phyloP scores from a whole-genome alignment of 75 land plant genomes.

The Sequoiadendron giganteum region DNA sequence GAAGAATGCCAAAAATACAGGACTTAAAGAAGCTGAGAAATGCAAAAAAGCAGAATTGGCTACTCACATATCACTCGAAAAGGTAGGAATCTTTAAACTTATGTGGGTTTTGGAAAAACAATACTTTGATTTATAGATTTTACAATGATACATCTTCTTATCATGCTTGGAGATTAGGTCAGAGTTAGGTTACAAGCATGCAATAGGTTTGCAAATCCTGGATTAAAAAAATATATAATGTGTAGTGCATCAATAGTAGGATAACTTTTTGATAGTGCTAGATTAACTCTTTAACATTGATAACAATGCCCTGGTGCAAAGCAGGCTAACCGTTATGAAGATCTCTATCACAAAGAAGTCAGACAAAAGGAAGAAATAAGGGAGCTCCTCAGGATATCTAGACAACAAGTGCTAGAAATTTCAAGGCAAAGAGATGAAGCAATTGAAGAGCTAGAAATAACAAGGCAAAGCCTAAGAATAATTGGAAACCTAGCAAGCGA shows the following conservation, averaged over 20 bases:
- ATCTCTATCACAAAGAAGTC: constrained; percentile 2
- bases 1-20: neutral
- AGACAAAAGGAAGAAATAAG: constrained; percentile 1
- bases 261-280: neutral
- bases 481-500: neutral
- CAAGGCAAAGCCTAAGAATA: neutral
- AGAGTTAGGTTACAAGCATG: neutral
- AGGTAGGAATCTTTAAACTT: neutral
- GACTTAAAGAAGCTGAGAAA: neutral
- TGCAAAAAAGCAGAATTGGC: neutral
- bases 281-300: neutral
- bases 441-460: neutral
- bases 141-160: neutral
- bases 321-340: neutral
- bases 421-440: neutral
- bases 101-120: neutral
- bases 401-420: neutral
- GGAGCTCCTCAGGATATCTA: neutral
- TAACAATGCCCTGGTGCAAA: neutral
- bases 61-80: neutral
- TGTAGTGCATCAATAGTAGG: neutral
- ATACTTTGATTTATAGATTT: neutral
- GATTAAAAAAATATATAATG: neutral
- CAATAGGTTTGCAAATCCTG: neutral
- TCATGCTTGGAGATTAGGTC: neutral